Percentiles rank a stretch among this genome's conserved stretches.
These are phyloP conservation scores for Stephanocyclus meneghinianus DNA, from an alignment of 352 stramenopile species.

Conservation along the genomic window DNA sequence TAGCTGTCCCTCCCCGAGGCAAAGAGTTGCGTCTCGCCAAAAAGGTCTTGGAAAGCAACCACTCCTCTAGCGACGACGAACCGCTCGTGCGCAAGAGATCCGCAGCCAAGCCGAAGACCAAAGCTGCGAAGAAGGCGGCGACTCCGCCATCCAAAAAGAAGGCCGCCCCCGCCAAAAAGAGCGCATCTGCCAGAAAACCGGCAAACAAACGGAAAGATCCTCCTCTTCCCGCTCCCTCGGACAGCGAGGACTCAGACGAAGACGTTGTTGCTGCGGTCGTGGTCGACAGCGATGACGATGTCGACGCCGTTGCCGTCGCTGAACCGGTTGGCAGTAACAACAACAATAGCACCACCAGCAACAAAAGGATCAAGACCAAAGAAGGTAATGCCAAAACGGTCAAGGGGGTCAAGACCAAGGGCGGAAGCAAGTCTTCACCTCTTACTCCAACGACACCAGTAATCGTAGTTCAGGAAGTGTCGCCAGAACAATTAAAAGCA, in stretches of 20 bases:
- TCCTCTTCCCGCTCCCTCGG: conserved; percentile 17
- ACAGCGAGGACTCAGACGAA: conserved; percentile 47
- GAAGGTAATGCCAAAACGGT: background rate
- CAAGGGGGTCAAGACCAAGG: conserved; percentile 5
- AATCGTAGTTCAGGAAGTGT: conserved; percentile 11
- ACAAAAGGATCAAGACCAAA: conserved; percentile 16
- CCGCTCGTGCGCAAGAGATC: conserved; percentile 34
- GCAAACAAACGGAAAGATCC: conserved; percentile 42
- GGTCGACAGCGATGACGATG: conserved; percentile 43
- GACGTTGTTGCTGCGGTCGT: conserved; percentile 27
- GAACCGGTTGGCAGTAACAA: conserved; percentile 31
- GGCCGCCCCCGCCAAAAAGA: conserved; percentile 1
- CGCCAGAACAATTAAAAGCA: conserved; percentile 54
- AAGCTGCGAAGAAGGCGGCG: background rate
- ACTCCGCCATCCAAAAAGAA: conserved; percentile 15
- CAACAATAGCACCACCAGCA: conserved; percentile 17
- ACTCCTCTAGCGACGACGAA: conserved; percentile 32
- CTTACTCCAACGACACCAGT: background rate
- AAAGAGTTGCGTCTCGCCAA: conserved; percentile 48
- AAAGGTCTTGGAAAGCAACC: conserved; percentile 20
- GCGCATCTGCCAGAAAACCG: background rate
- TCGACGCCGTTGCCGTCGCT: conserved; percentile 37
- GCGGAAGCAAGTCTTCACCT: conserved; percentile 15
- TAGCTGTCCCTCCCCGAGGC: conserved; percentile 39
- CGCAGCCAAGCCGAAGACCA: conserved; percentile 13